Evolutionary conservation across 2,329 filamentous ascomycete genomes (phyloP).

Genomic region (Zasmidium cellare): DNA sequence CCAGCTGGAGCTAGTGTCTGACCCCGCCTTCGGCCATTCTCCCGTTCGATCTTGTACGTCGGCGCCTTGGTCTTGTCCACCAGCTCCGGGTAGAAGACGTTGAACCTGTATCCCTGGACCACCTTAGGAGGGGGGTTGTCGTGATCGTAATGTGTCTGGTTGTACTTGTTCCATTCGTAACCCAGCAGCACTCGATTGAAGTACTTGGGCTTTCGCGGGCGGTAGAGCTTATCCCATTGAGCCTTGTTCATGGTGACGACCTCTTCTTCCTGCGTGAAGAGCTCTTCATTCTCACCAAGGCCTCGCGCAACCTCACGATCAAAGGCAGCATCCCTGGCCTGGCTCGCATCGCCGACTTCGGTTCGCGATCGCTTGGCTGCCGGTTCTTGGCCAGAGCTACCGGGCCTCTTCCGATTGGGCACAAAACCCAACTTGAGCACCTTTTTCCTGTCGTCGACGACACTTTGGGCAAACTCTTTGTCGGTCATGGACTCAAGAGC

Average conservation of each 20-base stretch:
- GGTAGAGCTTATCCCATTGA: conserved; percentile 80
- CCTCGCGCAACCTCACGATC: conserved; percentile 91
- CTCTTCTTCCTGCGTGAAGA: conserved; percentile 87
- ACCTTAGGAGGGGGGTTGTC: conserved; percentile 97
- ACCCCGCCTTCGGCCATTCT: conserved; percentile 83
- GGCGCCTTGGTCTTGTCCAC: conserved; percentile 93
- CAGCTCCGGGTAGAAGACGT: conserved; percentile 97
- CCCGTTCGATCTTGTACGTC: conserved; percentile 92
- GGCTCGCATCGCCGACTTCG: conserved; percentile 17
- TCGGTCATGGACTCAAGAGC: conserved; percentile 59
- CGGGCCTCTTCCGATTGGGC: conserved; percentile 46
- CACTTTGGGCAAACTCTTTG: conserved; percentile 56
- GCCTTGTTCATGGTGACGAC: conserved; percentile 65
- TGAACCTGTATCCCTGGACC: conserved; percentile 98
- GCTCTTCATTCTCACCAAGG: conserved; percentile 90
- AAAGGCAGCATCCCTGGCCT: conserved; percentile 23
- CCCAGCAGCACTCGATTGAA: conserved; percentile 99
- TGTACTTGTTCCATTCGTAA: conserved; percentile 99
- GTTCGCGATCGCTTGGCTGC: conserved; percentile 30
- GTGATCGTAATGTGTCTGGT: conserved; percentile 98
- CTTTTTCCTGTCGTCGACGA: conserved; percentile 61
- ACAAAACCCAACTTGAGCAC: conserved; percentile 67
- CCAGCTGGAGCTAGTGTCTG: conserved; percentile 92
- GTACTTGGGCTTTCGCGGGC: conserved; percentile 88
- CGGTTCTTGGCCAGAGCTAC: conserved; percentile 10